Base-by-base conservation (phyloP, 1,139 yeast species). In the Nakaseomyces kungkrabaensis region DNA sequence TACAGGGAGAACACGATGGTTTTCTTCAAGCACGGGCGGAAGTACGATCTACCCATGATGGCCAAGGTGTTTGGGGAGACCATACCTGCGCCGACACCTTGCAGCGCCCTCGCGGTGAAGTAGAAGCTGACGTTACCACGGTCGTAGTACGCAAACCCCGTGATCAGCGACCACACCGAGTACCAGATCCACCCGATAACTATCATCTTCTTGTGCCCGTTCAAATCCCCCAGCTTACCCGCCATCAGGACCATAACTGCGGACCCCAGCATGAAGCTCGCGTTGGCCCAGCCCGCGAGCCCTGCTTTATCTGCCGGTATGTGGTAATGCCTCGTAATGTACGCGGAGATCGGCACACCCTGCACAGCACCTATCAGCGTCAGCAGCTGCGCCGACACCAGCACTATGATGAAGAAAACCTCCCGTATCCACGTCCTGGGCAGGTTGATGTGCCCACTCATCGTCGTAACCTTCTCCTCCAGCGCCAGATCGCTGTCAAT, bases 171-270 rank as follows among this genome's bases (percentile, higher is more conserved):
- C 73, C 79, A 75, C 0, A 81, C 43, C 0, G 75, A 68, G 37
- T 72, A 67, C 75, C 80, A 73, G 1, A 63, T 45, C 53, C 71
- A 79, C 0, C 85, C 84, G 5, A 70, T 50, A 1, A 79, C 49
- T 56, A 72, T 75, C 51, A 79, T 56, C 37, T 51, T 60, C 56
- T 79, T 79, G 57, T 79, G 79, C 4, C 87, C 88, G 57, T 70
- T 73, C 55, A 79, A 63, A 59, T 82, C 87, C n/a, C 87, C 87
- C 25, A 81, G 59, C 46, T 82, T 72, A 9, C 88, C 88, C 1
- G 82, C 74, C 3, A 77, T 67, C 34, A 82, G 64, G 50, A 81
- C 81, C 52, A 81, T 78, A 0, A 86, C 77, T 9, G 86, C 86
- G 11, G 76, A 79, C 0, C 85, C 76, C 46, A 81, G 66, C 1